Evolutionary conservation across 2,329 filamentous ascomycete species (phyloP).

Genomic region (Penicillium expansum): DNA sequence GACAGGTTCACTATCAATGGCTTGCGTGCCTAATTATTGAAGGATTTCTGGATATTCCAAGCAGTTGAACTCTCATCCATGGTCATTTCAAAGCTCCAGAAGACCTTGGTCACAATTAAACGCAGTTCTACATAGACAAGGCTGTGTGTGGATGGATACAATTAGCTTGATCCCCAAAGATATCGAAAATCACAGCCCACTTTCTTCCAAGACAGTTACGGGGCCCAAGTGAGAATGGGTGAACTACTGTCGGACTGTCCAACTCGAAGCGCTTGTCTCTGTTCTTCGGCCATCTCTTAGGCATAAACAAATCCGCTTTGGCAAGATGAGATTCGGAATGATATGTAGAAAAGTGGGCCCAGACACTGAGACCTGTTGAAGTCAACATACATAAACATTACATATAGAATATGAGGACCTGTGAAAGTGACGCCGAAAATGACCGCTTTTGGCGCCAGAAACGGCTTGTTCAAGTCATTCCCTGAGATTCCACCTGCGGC

Average conservation of each 20-base stretch:
- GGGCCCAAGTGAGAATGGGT: constrained; percentile 28
- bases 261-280: constrained; percentile 17
- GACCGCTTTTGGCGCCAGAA: no score
- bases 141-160: constrained; percentile 13
- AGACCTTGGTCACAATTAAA: constrained; percentile 21
- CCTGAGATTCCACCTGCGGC: no score
- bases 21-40: constrained; percentile 24
- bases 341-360: constrained; percentile 15
- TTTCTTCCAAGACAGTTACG: constrained; percentile 30
- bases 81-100: constrained; percentile 20
- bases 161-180: background rate
- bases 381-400: background rate
- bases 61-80: constrained; percentile 6
- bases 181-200: constrained; percentile 17
- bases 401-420: no score
- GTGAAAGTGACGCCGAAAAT: no score
- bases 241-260: constrained; percentile 16
- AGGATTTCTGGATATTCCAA: constrained; percentile 25
- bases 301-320: constrained; percentile 27
- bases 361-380: constrained; percentile 9
- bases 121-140: constrained; percentile 37
- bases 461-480: no score
- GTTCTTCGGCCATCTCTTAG: constrained; percentile 29
- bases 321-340: constrained; percentile 22
- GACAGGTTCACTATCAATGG: constrained; percentile 19